These are phyloP conservation scores for Euptelea pleiosperma DNA, from an alignment of 164 flowering plant species.

Conservation along the genomic window DNA sequence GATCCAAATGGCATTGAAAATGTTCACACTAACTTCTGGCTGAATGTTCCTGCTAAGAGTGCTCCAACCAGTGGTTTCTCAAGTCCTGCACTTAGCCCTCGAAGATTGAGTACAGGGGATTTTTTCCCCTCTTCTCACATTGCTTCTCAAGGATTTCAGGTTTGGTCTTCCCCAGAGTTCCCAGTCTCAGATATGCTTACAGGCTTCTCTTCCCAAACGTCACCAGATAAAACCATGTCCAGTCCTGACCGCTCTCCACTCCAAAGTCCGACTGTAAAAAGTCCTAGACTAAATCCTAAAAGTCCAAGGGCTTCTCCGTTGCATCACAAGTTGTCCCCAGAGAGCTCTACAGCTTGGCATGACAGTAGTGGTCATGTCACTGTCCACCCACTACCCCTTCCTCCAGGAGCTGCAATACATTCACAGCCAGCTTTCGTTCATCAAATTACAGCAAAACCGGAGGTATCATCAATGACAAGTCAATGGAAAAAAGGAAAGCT, in stretches of 20 bases:
- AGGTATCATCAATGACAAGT: slow-evolving; percentile 34
- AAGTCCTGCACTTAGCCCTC: slow-evolving; percentile 65
- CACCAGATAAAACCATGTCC: slow-evolving; percentile 28
- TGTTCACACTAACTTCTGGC: slow-evolving; percentile 18
- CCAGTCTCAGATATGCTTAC: slow-evolving; percentile 23
- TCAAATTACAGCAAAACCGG: slow-evolving; percentile 35
- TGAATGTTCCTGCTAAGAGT: slow-evolving; percentile 44
- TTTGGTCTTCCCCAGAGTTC: slow-evolving; percentile 70
- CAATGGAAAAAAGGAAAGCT: slow-evolving; percentile 93
- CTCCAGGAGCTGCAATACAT: slow-evolving; percentile 55
- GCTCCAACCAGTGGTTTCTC: slow-evolving; percentile 60
- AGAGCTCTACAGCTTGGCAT: slow-evolving; percentile 26
- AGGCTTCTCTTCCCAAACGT: slow-evolving; percentile 34
- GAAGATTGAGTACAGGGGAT: slow-evolving; percentile 32
- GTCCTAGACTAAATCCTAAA: slow-evolving; percentile 27
- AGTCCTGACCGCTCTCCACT: slow-evolving; percentile 52
- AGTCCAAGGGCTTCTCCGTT: slow-evolving; percentile 50
- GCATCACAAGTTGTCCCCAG: slow-evolving; percentile 36
- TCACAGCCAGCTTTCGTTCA: slow-evolving; percentile 31
- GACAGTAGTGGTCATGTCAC: slow-evolving; percentile 33
- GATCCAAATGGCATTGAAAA: slow-evolving; percentile 19
- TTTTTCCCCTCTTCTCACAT: slow-evolving; percentile 21
- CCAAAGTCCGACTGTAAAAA: slow-evolving; percentile 41
- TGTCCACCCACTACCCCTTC: slow-evolving; percentile 85
- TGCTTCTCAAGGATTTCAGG: slow-evolving; percentile 33